Percentiles rank a stretch among this genome's conserved stretches.
phyloP scores from a whole-genome alignment of 805 yeast species.

The Teunomyces stri region DNA sequence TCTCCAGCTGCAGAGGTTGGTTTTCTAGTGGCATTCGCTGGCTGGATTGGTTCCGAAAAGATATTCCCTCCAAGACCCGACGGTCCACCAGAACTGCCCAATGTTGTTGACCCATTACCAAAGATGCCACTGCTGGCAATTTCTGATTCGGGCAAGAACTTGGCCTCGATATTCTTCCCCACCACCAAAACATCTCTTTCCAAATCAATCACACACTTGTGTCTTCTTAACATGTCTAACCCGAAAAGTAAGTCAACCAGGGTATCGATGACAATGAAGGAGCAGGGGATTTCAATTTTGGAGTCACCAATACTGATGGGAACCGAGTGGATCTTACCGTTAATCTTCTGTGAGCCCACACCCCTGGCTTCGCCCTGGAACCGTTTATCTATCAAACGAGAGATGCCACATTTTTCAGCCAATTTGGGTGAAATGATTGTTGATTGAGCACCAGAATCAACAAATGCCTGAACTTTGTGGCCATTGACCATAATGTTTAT shows the following conservation, averaged over 20 bases:
- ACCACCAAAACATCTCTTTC: constrained; percentile 60
- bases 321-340: constrained; percentile 86
- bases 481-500: constrained; percentile 78
- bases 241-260: constrained; percentile 79
- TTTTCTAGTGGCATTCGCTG: constrained; percentile 13
- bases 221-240: constrained; percentile 84
- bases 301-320: constrained; percentile 73
- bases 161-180: constrained; percentile 66
- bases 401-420: constrained; percentile 70
- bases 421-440: constrained; percentile 78
- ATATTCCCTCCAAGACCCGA: constrained; percentile 37
- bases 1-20: constrained; percentile 1
- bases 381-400: constrained; percentile 73
- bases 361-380: constrained; percentile 85
- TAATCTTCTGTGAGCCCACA: constrained; percentile 76
- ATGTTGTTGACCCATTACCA: constrained; percentile 10
- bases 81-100: constrained; percentile 1
- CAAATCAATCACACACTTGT: constrained; percentile 79
- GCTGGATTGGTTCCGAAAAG: constrained; percentile 14
- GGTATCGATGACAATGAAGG: constrained; percentile 54
- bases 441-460: constrained; percentile 93
- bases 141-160: constrained; percentile 72
- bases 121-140: constrained; percentile 39
- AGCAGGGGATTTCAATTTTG: constrained; percentile 37
- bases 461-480: constrained; percentile 81